phyloP scores from a whole-genome alignment of 2,329 filamentous ascomycete genomes.

The Fusarium sp. region DNA sequence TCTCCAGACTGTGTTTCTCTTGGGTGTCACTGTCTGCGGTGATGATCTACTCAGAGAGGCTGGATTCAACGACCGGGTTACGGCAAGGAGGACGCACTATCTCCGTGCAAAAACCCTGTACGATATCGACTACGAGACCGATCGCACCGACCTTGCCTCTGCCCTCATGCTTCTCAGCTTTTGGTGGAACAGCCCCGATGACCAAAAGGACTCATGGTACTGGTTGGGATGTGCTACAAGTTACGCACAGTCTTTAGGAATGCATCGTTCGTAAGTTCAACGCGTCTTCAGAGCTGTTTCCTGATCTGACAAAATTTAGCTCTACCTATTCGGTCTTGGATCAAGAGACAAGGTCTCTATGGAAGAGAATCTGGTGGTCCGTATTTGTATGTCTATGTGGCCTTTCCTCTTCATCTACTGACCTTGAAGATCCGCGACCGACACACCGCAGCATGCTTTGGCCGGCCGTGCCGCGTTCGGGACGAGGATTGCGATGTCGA shows the following conservation, averaged over 20 bases:
- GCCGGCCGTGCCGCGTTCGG: too few relatives aligned
- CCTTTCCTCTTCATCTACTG: neutral
- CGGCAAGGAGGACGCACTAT: constrained; percentile 36
- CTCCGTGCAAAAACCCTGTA: constrained; percentile 35
- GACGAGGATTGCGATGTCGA: too few relatives aligned
- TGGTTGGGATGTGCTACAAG: constrained; percentile 40
- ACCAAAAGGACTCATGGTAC: constrained; percentile 44
- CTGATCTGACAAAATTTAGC: accelerated
- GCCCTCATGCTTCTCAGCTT: constrained; percentile 32
- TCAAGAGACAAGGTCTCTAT: constrained; percentile 1
- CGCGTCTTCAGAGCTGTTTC: accelerated
- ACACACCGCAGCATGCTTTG: too few relatives aligned
- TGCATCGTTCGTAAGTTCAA: constrained; percentile 39
- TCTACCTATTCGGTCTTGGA: neutral
- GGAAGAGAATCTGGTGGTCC: constrained; percentile 44
- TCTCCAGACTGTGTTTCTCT: constrained; percentile 30
- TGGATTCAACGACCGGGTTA: constrained; percentile 24
- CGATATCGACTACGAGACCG: constrained; percentile 35
- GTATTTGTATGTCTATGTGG: constrained; percentile 21
- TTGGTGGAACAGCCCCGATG: constrained; percentile 40
- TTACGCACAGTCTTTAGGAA: constrained; percentile 33
- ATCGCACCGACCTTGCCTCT: constrained; percentile 14
- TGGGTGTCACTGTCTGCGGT: constrained; percentile 19
- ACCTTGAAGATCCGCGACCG: neutral
- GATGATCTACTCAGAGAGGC: constrained; percentile 28